phyloP scores from a whole-genome alignment of 441 rosid species.

The Brassica hybrid region DNA sequence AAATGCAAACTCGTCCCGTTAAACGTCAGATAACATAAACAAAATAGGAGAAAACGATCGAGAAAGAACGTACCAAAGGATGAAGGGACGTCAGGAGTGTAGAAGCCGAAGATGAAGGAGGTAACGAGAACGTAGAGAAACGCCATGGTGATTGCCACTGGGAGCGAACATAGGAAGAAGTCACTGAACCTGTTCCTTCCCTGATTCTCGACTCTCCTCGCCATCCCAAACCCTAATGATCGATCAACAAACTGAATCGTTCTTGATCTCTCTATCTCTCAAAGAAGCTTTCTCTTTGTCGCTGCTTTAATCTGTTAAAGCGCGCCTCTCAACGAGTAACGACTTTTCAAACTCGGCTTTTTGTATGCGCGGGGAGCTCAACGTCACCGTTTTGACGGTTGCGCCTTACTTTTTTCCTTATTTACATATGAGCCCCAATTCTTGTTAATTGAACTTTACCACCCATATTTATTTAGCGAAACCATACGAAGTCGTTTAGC shows the following conservation, averaged over 20 bases:
- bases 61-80: constrained; percentile 27
- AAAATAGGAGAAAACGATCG: background rate
- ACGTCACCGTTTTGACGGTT: too few species aligned
- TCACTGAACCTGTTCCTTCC: constrained; percentile 2
- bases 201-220: background rate
- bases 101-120: background rate
- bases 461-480: too few species aligned
- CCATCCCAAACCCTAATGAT: constrained; percentile 8
- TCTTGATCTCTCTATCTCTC: background rate
- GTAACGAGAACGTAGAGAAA: background rate
- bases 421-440: too few species aligned
- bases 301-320: too few species aligned
- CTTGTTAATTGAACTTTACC: too few species aligned
- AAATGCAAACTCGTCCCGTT: too few species aligned
- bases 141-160: background rate
- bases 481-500: too few species aligned
- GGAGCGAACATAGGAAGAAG: background rate
- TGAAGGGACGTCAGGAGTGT: constrained; percentile 18
- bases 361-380: too few species aligned
- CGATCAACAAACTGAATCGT: background rate
- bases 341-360: too few species aligned
- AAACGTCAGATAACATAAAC: background rate
- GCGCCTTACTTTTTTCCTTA: too few species aligned
- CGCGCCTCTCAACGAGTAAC: too few species aligned
- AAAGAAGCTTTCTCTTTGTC: too few species aligned